A percentile compares a stretch with the other conserved stretches of the same genome.
These are phyloP conservation scores for Colletotrichum gigasporum DNA, from an alignment of 2,329 filamentous ascomycete species.

Conservation along the genomic window DNA sequence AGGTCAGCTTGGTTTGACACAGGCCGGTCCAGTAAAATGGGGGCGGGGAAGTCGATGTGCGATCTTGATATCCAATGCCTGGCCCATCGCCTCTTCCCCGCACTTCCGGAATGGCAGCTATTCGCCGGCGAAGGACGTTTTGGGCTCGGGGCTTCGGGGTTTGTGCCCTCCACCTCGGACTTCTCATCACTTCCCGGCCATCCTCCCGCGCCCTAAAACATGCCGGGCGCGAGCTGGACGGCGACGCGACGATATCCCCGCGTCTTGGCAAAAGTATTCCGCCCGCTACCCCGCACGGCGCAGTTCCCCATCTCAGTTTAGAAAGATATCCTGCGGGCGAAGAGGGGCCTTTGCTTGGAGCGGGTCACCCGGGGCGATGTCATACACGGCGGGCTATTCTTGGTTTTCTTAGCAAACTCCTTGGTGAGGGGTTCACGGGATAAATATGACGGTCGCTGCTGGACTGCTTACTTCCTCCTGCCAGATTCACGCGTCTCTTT, in stretches of 20 bases:
- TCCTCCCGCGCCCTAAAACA: not conserved
- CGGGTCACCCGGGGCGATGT: constrained; percentile 4
- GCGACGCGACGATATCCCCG: constrained; percentile 15
- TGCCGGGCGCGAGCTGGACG: not conserved
- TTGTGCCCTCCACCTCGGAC: not conserved
- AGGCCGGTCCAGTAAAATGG: no score
- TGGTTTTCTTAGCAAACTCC: not conserved
- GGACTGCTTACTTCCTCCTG: no score
- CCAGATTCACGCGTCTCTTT: not conserved
- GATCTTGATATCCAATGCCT: not conserved
- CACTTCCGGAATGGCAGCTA: not conserved
- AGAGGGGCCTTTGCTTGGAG: not conserved
- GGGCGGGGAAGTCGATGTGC: not conserved
- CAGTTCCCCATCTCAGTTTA: not conserved
- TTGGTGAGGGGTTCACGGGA: constrained; percentile 9
- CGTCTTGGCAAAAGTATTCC: constrained; percentile 21
- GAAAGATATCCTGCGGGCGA: constrained; percentile 24
- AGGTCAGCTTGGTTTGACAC: no score
- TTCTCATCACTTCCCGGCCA: not conserved
- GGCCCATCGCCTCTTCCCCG: constrained; percentile 1
- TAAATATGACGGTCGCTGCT: constrained; percentile 6
- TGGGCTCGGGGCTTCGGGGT: constrained; percentile 22
- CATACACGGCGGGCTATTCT: not conserved
- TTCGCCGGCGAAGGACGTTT: constrained; percentile 2
- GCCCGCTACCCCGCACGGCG: constrained; percentile 24